Percentiles rank a stretch among this genome's conserved stretches.
Conservation (phyloP, 306 rosid genomes). For the Cicer bijugum region DNA sequence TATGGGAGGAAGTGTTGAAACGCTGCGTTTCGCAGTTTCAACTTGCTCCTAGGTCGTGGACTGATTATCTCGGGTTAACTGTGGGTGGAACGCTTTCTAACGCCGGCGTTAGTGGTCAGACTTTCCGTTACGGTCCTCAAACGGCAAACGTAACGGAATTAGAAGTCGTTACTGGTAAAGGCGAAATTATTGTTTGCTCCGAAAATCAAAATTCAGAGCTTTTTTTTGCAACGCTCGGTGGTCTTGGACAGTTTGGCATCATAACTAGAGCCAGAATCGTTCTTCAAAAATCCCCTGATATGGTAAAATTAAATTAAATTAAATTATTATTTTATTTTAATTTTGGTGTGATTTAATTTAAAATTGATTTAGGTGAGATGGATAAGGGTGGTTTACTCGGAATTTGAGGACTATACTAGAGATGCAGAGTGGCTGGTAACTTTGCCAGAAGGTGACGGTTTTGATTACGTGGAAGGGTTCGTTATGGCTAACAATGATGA, state of each 20-base stretch:
- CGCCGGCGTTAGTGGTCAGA: conserved; percentile 95
- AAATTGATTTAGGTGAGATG: conserved; percentile 74
- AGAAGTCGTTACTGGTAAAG: conserved; percentile 86
- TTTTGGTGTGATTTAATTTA: background rate
- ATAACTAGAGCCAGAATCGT: conserved; percentile 77
- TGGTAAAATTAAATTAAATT: conserved; percentile 50
- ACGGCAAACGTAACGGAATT: conserved; percentile 82
- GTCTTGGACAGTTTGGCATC: conserved; percentile 93
- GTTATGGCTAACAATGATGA: conserved; percentile 75
- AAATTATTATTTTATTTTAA: background rate
- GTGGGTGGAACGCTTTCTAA: conserved; percentile 96
- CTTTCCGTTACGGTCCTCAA: conserved; percentile 95
- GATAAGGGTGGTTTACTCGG: conserved; percentile 83
- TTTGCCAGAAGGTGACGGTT: conserved; percentile 63
- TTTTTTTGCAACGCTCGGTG: conserved; percentile 74
- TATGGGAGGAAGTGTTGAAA: conserved; percentile 89
- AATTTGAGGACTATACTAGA: conserved; percentile 66
- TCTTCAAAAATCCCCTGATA: conserved; percentile 80
- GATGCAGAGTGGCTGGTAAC: conserved; percentile 86
- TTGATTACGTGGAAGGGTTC: conserved; percentile 96
- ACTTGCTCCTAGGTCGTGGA: conserved; percentile 90
- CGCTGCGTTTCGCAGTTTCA: conserved; percentile 59
- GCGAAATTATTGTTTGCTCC: conserved; percentile 73
- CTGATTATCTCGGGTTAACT: conserved; percentile 83
- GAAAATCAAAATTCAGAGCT: conserved; percentile 72